A percentile compares a stretch with the other conserved stretches of the same genome.
Conservation (phyloP, 441 rosid genomes). For the Pelargonium cotyledonis region DNA sequence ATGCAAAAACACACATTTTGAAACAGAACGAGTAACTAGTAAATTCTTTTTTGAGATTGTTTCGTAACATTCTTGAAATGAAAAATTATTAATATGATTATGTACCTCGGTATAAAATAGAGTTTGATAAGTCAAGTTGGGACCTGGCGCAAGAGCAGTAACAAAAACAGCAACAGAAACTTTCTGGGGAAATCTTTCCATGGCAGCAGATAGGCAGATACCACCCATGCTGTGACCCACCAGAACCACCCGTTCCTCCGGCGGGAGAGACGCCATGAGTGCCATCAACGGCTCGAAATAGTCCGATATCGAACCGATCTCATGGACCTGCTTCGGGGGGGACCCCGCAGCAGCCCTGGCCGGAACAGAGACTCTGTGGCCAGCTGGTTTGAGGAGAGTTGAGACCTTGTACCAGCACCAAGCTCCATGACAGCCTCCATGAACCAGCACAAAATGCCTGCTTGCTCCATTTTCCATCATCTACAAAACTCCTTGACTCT, state of each 20-base stretch:
- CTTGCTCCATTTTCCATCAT: neutral
- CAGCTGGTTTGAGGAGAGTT: conserved; percentile 31
- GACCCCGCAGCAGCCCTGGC: conserved; percentile 58
- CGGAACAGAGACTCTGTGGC: conserved; percentile 46
- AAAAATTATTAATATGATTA: no score
- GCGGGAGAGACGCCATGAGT: conserved; percentile 38
- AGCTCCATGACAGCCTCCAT: conserved; percentile 59
- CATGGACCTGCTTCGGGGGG: conserved; percentile 33
- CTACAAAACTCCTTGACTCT: neutral
- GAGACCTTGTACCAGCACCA: conserved; percentile 72
- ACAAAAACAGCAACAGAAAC: conserved; percentile 41
- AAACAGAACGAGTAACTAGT: no score
- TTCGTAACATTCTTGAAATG: conserved; percentile 2
- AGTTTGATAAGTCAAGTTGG: conserved; percentile 21
- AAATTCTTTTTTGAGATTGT: neutral
- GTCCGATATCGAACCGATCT: conserved; percentile 41
- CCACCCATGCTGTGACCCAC: conserved; percentile 67
- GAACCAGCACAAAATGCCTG: conserved; percentile 55
- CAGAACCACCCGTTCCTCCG: conserved; percentile 38
- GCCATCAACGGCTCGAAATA: conserved; percentile 48
- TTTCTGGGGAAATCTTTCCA: conserved; percentile 55
- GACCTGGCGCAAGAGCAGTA: conserved; percentile 49
- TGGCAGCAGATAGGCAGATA: conserved; percentile 37
- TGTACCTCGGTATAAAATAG: no score
- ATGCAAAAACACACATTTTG: neutral